These are phyloP conservation scores for Dysphania ambrosioides DNA, from an alignment of 148 eudicot species.

Conservation along the genomic window DNA sequence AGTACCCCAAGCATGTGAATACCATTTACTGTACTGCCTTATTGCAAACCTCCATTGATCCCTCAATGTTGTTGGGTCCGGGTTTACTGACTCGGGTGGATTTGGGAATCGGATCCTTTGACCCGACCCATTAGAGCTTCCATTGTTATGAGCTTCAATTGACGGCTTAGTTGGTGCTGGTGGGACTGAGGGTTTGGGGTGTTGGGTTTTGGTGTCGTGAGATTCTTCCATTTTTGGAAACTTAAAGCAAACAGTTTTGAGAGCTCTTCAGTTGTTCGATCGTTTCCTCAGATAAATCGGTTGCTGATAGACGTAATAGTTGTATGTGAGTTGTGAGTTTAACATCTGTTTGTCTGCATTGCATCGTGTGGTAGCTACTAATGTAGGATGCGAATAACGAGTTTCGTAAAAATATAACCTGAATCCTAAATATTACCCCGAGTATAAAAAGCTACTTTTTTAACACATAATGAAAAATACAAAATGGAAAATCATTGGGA, in stretches of 20 bases:
- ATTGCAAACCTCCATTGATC: conserved; percentile 89
- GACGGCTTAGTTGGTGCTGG: conserved; percentile 18
- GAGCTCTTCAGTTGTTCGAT: neutral
- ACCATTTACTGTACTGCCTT: conserved; percentile 85
- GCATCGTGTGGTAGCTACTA: too few species aligned
- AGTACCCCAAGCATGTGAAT: conserved; percentile 96
- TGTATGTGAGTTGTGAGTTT: too few species aligned
- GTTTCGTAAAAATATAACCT: too few species aligned
- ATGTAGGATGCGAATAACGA: too few species aligned
- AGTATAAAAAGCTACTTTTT: too few species aligned
- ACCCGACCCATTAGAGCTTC: conserved; percentile 15
- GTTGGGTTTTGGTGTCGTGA: conserved; percentile 24
- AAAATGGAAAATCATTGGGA: too few species aligned
- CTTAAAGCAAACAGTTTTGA: neutral
- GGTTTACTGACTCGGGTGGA: conserved; percentile 52
- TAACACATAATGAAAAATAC: too few species aligned
- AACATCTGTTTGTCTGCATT: too few species aligned
- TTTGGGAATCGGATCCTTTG: conserved; percentile 42
- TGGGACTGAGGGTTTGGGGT: conserved; percentile 19
- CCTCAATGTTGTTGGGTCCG: conserved; percentile 54
- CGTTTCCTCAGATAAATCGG: too few species aligned
- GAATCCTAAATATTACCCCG: too few species aligned
- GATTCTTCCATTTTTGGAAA: conserved; percentile 31
- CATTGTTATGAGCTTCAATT: conserved; percentile 1
- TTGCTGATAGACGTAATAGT: too few species aligned